A percentile compares a stretch with the other conserved stretches of the same genome.
Evolutionary conservation across 768 basidiomycete species (phyloP).

Genomic region (Dentipellis fragilis): DNA sequence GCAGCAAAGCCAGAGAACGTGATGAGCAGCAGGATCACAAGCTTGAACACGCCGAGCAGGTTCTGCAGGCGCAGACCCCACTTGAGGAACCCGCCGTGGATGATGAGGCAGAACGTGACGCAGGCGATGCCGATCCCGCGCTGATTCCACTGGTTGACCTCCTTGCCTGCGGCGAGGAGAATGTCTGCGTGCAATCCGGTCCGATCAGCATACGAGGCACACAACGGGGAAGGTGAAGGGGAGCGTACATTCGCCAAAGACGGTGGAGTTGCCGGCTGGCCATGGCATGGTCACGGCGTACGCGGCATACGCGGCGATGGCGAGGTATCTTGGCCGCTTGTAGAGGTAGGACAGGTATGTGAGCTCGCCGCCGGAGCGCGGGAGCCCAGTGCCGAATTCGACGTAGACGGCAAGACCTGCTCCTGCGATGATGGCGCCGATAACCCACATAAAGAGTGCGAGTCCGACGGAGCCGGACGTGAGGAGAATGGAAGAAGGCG

Average conservation of each 20-base stretch:
- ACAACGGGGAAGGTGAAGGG: not conserved
- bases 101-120: conserved; percentile 43
- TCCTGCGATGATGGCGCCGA: conserved; percentile 54
- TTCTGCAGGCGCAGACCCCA: conserved; percentile 59
- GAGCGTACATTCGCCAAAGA: conserved; percentile 64
- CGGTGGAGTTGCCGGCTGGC: conserved; percentile 47
- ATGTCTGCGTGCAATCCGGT: conserved; percentile 34
- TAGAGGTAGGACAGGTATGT: conserved; percentile 69
- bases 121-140: conserved; percentile 40
- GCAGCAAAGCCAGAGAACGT: conserved; percentile 44
- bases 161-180: conserved; percentile 21
- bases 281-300: conserved; percentile 55
- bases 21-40: conserved; percentile 43
- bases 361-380: conserved; percentile 67
- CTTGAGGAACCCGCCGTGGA: conserved; percentile 44
- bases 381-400: conserved; percentile 71
- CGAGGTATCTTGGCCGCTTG: conserved; percentile 48
- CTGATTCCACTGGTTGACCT: conserved; percentile 31
- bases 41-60: conserved; percentile 48
- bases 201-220: not conserved
- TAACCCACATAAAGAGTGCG: conserved; percentile 58
- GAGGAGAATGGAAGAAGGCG: conserved; percentile 52
- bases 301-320: conserved; percentile 46
- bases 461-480: conserved; percentile 64
- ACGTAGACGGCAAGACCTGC: conserved; percentile 63